A percentile compares a stretch with the other conserved stretches of the same genome.
Evolutionary conservation across 2,329 filamentous ascomycete genomes (phyloP).

Genomic region (Pyrenochaeta sp.): DNA sequence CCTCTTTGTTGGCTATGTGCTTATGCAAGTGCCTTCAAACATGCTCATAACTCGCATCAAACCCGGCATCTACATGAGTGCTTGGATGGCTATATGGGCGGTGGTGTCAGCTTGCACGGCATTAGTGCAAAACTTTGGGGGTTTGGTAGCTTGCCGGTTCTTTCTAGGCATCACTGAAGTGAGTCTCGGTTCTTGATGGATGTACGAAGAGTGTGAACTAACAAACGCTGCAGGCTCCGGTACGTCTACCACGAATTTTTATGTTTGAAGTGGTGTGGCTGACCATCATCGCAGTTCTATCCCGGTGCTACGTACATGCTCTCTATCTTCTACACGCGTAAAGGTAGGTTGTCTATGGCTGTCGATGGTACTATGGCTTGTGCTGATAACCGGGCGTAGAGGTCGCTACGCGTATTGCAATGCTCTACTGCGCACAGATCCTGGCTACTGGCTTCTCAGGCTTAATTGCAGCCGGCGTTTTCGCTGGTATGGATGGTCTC

Average conservation of each 20-base stretch:
- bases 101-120: constrained; percentile 45
- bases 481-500: constrained; percentile 43
- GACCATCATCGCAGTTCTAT: constrained; percentile 55
- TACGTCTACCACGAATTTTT: not conserved
- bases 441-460: constrained; percentile 55
- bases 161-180: constrained; percentile 43
- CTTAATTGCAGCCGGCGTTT: constrained; percentile 53
- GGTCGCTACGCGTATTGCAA: constrained; percentile 47
- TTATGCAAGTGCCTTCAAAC: constrained; percentile 52
- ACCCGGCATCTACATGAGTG: constrained; percentile 43
- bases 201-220: not conserved
- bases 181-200: not conserved
- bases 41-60: constrained; percentile 52
- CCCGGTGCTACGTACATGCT: constrained; percentile 70
- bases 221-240: constrained; percentile 9
- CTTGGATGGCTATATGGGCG: constrained; percentile 50
- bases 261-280: not conserved
- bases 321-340: constrained; percentile 71
- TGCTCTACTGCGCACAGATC: constrained; percentile 52
- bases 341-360: constrained; percentile 48
- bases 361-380: not conserved
- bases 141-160: constrained; percentile 42
- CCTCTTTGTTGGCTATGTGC: constrained; percentile 60
- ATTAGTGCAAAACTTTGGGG: constrained; percentile 43
- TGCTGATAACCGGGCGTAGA: constrained; percentile 25